Percentiles rank a stretch among this genome's conserved stretches.
These are phyloP conservation scores for Trametes sanguinea DNA, from an alignment of 768 basidiomycete species.

Conservation along the genomic window DNA sequence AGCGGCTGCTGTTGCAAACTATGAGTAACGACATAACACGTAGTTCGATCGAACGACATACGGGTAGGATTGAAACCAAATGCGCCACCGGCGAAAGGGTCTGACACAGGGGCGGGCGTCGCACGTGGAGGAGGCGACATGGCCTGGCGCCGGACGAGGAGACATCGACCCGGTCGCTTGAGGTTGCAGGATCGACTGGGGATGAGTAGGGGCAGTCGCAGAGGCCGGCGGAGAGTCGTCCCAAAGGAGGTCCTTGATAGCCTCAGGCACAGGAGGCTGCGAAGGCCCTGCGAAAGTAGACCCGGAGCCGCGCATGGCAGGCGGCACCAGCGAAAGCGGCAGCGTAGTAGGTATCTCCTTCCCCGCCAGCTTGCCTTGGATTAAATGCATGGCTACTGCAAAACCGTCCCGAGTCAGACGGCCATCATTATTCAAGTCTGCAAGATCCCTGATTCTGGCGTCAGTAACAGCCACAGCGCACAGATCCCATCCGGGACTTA, in stretches of 20 bases:
- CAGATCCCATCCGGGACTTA: constrained; percentile 41
- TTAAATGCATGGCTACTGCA: constrained; percentile 93
- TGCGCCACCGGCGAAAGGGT: constrained; percentile 45
- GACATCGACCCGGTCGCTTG: constrained; percentile 29
- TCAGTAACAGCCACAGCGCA: not conserved
- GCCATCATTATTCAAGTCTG: constrained; percentile 88
- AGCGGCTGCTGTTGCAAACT: not conserved
- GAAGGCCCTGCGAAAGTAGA: constrained; percentile 41
- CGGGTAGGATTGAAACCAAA: constrained; percentile 42
- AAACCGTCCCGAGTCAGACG: constrained; percentile 88
- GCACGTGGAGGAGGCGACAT: constrained; percentile 23
- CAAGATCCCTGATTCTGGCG: constrained; percentile 74
- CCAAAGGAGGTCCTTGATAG: constrained; percentile 50
- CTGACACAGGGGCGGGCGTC: constrained; percentile 8
- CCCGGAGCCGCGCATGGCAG: constrained; percentile 62
- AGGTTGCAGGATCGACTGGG: constrained; percentile 38
- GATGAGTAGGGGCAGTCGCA: constrained; percentile 43
- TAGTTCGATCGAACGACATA: constrained; percentile 5
- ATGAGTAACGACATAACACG: not conserved
- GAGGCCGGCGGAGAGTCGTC: constrained; percentile 40
- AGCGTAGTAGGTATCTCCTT: constrained; percentile 72
- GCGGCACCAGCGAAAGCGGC: constrained; percentile 77
- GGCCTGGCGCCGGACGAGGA: constrained; percentile 10
- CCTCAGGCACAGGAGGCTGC: constrained; percentile 39
- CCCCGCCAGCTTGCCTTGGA: constrained; percentile 82